Base-by-base conservation (phyloP, 2,329 filamentous ascomycete species). In the Apiospora saccharicola region DNA sequence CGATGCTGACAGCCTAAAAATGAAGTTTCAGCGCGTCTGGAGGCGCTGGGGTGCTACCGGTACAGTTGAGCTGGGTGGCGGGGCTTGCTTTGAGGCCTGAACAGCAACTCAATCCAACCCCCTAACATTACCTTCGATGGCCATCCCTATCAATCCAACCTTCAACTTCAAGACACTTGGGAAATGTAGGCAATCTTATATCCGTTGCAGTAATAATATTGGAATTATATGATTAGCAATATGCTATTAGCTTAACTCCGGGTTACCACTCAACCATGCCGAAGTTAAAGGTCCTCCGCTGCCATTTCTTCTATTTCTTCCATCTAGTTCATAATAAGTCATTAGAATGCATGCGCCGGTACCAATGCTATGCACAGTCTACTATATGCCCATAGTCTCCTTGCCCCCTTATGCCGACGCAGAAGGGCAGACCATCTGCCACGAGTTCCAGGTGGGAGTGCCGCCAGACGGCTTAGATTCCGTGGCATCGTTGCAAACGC, bases 401-500 rank as follows among this genome's bases (percentile, higher is more conserved):
- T 41, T 22, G 2, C 26, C 13, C 1, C 37, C 37, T 41, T 14
- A 41, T 41, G 34, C 57, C 57, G 57, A 41, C 19, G 57, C 5
- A 30, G 51, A 64, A 64, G 57, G 57, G 57, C 57, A 64, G 57
- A 64, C 57, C 57, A 64, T 64, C 57, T 64, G 57, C 57, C 57
- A 64, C 57, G 71, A 72, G 69, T 72, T 72, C 71, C 71, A 72
- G 22, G 69, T 72, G 19, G 71, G 71, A 24, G 37, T 37, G 13
- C 24, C 41, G 12, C 26, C 71, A 16, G 69, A 67, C 4, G 51
- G 46, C 30, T 57, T 41, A 3, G 34, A 24, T 22, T 68, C 71
- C 22, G 69, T 46, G 4, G 71, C 71, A 37, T 72, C 49, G 8
- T 72, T 46, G 41, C 71, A 72, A 19, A 51, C 30, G 30, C 57